phyloP scores from a whole-genome alignment of 371 early-diverging fungal genomes.

The Syncephalastrum monosporum region DNA sequence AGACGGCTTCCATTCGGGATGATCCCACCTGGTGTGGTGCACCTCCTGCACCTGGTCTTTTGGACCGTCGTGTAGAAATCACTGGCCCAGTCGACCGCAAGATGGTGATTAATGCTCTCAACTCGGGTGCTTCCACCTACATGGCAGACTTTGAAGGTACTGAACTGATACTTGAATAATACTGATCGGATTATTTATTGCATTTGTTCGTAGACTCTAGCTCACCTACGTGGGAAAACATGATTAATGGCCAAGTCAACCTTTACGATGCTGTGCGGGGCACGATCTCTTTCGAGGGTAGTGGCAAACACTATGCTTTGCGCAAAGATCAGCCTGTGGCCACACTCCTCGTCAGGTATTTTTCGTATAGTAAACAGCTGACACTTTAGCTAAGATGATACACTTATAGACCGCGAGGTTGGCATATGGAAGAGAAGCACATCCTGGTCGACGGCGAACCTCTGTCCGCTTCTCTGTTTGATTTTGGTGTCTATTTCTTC shows the following conservation, averaged over 20 bases:
- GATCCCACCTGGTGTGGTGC: slow-evolving; percentile 90
- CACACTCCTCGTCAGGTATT: slow-evolving; percentile 84
- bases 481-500: slow-evolving; percentile 96
- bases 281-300: slow-evolving; percentile 79
- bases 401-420: slow-evolving; percentile 83
- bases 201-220: slow-evolving; percentile 72
- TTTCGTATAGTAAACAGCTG: background rate
- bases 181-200: background rate
- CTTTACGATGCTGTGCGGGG: slow-evolving; percentile 89
- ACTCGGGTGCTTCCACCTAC: slow-evolving; percentile 89
- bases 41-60: slow-evolving; percentile 86
- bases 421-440: slow-evolving; percentile 97
- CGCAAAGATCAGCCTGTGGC: slow-evolving; percentile 82
- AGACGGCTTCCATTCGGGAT: slow-evolving; percentile 87
- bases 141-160: slow-evolving; percentile 97
- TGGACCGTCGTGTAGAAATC: slow-evolving; percentile 94
- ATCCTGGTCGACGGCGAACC: slow-evolving; percentile 89
- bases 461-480: slow-evolving; percentile 89
- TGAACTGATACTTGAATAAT: background rate
- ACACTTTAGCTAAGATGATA: background rate
- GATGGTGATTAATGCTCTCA: slow-evolving; percentile 98
- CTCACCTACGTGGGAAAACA: slow-evolving; percentile 92
- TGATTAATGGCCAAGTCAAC: slow-evolving; percentile 87
- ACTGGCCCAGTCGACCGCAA: slow-evolving; percentile 97
- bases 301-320: slow-evolving; percentile 90